These are phyloP conservation scores for Phytophthora fragariaefolia DNA, from an alignment of 352 stramenopile species.

Conservation along the genomic window DNA sequence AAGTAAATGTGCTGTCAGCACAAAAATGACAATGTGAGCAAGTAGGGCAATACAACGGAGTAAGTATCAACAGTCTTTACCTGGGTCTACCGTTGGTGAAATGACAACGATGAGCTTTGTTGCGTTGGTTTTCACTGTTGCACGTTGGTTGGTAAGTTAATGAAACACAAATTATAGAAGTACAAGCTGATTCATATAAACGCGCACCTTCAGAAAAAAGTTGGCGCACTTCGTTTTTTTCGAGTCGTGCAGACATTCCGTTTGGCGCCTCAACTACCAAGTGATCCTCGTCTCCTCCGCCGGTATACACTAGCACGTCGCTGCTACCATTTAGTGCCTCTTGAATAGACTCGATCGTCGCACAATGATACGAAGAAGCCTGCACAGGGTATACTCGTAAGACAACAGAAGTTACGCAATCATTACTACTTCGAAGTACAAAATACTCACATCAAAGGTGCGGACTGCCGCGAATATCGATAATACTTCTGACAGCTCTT, in stretches of 20 bases:
- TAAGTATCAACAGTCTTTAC: constrained; percentile 18
- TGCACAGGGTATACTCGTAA: constrained; percentile 4
- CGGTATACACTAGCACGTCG: constrained; percentile 54
- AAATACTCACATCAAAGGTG: constrained; percentile 45
- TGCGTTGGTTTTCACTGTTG: constrained; percentile 19
- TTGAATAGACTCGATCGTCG: constrained; percentile 40
- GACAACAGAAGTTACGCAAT: neutral
- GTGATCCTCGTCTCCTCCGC: constrained; percentile 41
- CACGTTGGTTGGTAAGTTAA: constrained; percentile 12
- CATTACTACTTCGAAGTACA: neutral
- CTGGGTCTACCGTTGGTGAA: constrained; percentile 34
- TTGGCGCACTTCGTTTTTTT: constrained; percentile 37
- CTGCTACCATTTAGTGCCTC: constrained; percentile 36
- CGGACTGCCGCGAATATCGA: constrained; percentile 47
- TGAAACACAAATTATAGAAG: constrained; percentile 7
- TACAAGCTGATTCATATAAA: neutral
- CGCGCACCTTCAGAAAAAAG: constrained; percentile 39
- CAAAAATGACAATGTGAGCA: neutral
- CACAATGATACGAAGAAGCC: constrained; percentile 45
- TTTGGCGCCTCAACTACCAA: constrained; percentile 44
- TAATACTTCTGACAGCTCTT: constrained; percentile 62
- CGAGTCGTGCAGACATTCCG: constrained; percentile 39
- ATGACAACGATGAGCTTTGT: constrained; percentile 51
- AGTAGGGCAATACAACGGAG: neutral
- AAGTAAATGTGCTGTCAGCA: constrained; percentile 53